These are phyloP conservation scores for Aspergillus cejpii DNA, from an alignment of 2,329 filamentous ascomycete genomes.

Conservation along the genomic window DNA sequence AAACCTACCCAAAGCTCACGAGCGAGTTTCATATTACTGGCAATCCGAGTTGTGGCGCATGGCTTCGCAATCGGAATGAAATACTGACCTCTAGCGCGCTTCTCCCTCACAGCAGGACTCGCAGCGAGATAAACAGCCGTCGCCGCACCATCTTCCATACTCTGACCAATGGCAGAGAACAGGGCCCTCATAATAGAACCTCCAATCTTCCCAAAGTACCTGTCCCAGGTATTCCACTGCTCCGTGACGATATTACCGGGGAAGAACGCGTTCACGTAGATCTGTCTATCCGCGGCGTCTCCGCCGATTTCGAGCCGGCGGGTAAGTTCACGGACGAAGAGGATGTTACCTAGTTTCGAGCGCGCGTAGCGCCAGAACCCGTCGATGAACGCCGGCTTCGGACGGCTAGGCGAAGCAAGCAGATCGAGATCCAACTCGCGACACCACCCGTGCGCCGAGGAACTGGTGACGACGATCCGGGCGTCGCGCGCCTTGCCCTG, in stretches of 20 bases:
- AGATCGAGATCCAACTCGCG: conserved; percentile 21
- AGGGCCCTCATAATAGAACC: conserved; percentile 19
- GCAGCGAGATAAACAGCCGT: conserved; percentile 28
- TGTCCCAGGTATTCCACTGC: conserved; percentile 26
- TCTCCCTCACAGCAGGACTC: conserved; percentile 18
- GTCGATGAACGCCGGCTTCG: conserved; percentile 21
- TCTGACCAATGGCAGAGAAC: conserved; percentile 23
- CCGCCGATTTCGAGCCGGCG: conserved; percentile 17
- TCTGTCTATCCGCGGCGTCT: conserved; percentile 15
- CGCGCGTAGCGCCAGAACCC: conserved; percentile 28
- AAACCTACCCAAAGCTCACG: conserved; percentile 29
- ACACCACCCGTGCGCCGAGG: conserved; percentile 25
- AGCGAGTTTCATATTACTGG: conserved; percentile 27
- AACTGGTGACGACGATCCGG: conserved; percentile 42
- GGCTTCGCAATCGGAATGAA: conserved; percentile 35
- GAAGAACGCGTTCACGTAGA: conserved; percentile 30
- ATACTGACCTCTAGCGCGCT: conserved; percentile 27
- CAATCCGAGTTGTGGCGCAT: conserved; percentile 20
- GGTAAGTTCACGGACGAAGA: conserved; percentile 28
- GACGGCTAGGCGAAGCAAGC: conserved; percentile 18
- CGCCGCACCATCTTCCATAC: conserved; percentile 23
- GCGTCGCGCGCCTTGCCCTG: conserved; percentile 29
- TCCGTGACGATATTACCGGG: conserved; percentile 31
- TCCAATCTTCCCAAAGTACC: conserved; percentile 19
- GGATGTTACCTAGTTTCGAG: conserved; percentile 30